These are phyloP conservation scores for Avicennia marina DNA, from an alignment of 257 asterid species.

Conservation along the genomic window DNA sequence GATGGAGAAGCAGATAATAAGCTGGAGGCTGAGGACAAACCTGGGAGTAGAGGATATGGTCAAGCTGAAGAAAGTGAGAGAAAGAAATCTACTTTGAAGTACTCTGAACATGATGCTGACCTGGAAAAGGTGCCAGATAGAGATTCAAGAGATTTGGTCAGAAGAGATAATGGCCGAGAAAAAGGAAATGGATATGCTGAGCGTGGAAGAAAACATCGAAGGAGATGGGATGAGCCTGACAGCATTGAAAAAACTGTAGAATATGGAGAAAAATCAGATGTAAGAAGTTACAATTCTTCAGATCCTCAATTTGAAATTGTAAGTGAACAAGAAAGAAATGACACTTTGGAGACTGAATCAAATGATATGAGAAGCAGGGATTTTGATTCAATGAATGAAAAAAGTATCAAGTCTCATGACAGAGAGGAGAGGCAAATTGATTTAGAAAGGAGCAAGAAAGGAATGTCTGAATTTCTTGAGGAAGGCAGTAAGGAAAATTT, in stretches of 20 bases:
- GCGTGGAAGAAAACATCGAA: conserved; percentile 54
- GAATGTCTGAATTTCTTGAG: conserved; percentile 45
- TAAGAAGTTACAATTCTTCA: conserved; percentile 37
- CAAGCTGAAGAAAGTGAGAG: conserved; percentile 53
- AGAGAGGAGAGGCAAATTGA: conserved; percentile 56
- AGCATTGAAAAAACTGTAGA: conserved; percentile 29
- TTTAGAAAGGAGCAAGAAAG: conserved; percentile 54
- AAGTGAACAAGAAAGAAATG: conserved; percentile 44
- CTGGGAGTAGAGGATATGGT: conserved; percentile 47
- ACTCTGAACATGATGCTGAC: conserved; percentile 39
- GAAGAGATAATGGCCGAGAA: conserved; percentile 55
- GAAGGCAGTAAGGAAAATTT: conserved; percentile 43
- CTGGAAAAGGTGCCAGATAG: conserved; percentile 44
- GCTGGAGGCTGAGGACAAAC: conserved; percentile 44
- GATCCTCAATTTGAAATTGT: conserved; percentile 41
- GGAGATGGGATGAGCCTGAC: conserved; percentile 82
- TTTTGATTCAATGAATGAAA: conserved; percentile 45
- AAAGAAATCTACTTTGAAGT: conserved; percentile 44
- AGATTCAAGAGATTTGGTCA: conserved; percentile 42
- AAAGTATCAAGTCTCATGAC: conserved; percentile 35
- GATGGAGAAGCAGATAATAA: conserved; percentile 77
- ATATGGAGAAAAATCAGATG: conserved; percentile 36
- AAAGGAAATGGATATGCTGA: conserved; percentile 47
- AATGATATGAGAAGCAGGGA: conserved; percentile 24
- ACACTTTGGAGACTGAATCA: conserved; percentile 30